Conservation (phyloP, 2,329 filamentous ascomycete species). For the Colletotrichum chrysophilum region DNA sequence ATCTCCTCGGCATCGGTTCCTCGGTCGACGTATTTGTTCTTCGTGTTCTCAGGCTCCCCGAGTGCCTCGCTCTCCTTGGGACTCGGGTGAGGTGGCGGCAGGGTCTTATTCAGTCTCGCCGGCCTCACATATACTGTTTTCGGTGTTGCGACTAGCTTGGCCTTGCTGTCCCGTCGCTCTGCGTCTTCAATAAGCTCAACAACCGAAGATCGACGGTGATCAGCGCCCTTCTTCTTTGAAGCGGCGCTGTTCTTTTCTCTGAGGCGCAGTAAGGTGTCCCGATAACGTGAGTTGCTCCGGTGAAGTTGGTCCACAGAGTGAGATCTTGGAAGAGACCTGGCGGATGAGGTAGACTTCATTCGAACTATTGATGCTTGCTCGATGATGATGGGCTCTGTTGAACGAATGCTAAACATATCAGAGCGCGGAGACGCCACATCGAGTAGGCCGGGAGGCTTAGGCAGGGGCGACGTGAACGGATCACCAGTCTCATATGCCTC, state of each 20-base stretch:
- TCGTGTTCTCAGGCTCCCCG: conserved; percentile 23
- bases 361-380: conserved; percentile 45
- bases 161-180: conserved; percentile 24
- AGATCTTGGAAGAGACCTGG: conserved; percentile 32
- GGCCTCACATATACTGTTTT: conserved; percentile 35
- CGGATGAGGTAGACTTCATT: conserved; percentile 32
- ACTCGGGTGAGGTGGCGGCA: conserved; percentile 24
- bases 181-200: conserved; percentile 27
- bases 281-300: conserved; percentile 32
- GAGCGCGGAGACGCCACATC: conserved; percentile 35
- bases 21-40: conserved; percentile 18
- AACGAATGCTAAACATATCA: conserved; percentile 36
- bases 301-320: conserved; percentile 44
- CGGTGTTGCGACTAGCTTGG: conserved; percentile 31
- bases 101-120: conserved; percentile 32
- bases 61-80: conserved; percentile 16
- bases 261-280: conserved; percentile 27
- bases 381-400: conserved; percentile 41
- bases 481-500: conserved; percentile 32
- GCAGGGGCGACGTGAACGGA: conserved; percentile 16
- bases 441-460: conserved; percentile 17
- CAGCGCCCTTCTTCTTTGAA: conserved; percentile 8
- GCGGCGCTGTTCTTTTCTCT: not conserved
- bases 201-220: conserved; percentile 30
- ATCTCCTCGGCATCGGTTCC: conserved; percentile 34